Evolutionary conservation across 2,329 filamentous ascomycete genomes (phyloP).

Genomic region (Metarhizium humberi): DNA sequence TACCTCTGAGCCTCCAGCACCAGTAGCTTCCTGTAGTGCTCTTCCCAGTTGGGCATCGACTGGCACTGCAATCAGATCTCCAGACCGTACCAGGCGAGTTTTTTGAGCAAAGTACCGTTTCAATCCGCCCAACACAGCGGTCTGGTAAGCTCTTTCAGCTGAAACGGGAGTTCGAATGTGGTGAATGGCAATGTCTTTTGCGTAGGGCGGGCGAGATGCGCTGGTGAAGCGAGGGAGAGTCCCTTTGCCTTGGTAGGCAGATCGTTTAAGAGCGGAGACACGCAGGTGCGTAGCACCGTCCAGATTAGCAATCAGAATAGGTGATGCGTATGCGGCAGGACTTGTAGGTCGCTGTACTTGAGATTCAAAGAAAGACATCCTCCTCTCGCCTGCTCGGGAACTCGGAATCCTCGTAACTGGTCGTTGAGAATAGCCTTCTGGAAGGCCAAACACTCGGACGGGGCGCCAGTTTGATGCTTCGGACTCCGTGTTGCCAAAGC

Average conservation of each 20-base stretch:
- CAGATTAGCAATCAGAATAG: conserved; percentile 78
- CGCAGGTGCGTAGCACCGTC: conserved; percentile 70
- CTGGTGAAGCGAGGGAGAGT: conserved; percentile 47
- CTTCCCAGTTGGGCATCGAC: conserved; percentile 80
- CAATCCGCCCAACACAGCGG: conserved; percentile 74
- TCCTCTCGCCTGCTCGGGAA: conserved; percentile 41
- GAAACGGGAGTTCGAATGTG: conserved; percentile 86
- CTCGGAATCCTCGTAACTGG: conserved; percentile 52
- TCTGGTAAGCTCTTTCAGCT: conserved; percentile 76
- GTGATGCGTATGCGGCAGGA: conserved; percentile 67
- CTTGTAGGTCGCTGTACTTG: conserved; percentile 53
- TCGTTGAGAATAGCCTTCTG: conserved; percentile 60
- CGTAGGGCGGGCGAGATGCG: conserved; percentile 48
- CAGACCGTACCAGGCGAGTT: conserved; percentile 71
- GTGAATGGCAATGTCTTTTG: conserved; percentile 71
- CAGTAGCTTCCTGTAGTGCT: conserved; percentile 64
- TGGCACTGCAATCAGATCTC: conserved; percentile 81
- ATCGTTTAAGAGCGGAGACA: conserved; percentile 58
- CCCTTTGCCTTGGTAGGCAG: conserved; percentile 38
- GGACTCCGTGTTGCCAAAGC: conserved; percentile 43
- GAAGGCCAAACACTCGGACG: conserved; percentile 80
- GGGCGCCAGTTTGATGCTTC: conserved; percentile 66
- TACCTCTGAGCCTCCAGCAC: conserved; percentile 52
- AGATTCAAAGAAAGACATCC: conserved; percentile 56
- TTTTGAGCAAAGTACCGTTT: conserved; percentile 84